Evolutionary conservation across 257 asterid species (phyloP).

Genomic region (Scutellaria barbata): DNA sequence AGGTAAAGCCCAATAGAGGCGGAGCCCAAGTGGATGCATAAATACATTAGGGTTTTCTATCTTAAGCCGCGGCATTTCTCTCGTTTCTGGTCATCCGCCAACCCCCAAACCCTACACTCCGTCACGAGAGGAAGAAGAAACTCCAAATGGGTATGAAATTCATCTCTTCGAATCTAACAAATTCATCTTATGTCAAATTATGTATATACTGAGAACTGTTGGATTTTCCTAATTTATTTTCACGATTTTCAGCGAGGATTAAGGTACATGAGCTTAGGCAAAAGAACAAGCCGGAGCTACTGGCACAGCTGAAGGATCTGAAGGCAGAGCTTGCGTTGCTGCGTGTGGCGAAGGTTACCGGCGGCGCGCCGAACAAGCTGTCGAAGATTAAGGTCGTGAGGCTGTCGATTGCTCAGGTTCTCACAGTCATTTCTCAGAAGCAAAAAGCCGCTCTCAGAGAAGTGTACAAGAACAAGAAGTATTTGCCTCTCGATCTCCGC

Average conservation of each 20-base stretch:
- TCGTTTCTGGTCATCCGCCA: constrained; percentile 10
- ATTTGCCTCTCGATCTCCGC: constrained; percentile 47
- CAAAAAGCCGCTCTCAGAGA: constrained; percentile 48
- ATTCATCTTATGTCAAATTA: background rate
- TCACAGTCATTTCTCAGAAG: constrained; percentile 50
- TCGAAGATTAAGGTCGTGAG: constrained; percentile 46
- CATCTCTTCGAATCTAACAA: background rate
- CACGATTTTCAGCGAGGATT: constrained; percentile 38
- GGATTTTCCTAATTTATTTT: background rate
- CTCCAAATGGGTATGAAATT: constrained; percentile 40
- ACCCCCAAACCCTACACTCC: constrained; percentile 22
- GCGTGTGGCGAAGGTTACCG: constrained; percentile 49
- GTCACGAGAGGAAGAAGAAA: constrained; percentile 19
- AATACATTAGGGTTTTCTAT: constrained; percentile 31
- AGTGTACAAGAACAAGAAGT: constrained; percentile 46
- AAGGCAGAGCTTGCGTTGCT: constrained; percentile 47
- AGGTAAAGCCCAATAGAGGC: background rate
- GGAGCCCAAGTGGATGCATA: background rate
- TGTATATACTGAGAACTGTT: background rate
- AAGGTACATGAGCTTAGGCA: constrained; percentile 51
- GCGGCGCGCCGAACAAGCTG: constrained; percentile 50
- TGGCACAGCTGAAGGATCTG: constrained; percentile 48
- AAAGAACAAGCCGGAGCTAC: constrained; percentile 41
- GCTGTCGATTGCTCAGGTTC: constrained; percentile 49
- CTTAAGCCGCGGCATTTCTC: background rate